A percentile compares a stretch with the other conserved stretches of the same genome.
phyloP scores from a whole-genome alignment of 1,284 basidiomycete genomes.

The Heterobasidion annosum region DNA sequence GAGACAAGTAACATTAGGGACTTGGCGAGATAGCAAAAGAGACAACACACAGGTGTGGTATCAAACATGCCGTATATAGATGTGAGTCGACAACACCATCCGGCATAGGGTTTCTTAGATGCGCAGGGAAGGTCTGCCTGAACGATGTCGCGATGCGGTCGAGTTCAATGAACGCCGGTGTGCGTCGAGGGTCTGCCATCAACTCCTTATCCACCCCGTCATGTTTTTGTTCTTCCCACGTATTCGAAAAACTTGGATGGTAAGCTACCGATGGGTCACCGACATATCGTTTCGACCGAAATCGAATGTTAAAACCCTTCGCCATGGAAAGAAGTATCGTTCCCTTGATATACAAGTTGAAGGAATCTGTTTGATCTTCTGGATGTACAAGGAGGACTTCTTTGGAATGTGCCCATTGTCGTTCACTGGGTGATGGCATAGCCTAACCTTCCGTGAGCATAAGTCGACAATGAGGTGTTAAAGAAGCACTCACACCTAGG shows the following conservation, averaged over 20 bases:
- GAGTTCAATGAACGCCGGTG: constrained; percentile 56
- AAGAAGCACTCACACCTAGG: constrained; percentile 37
- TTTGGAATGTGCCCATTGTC: constrained; percentile 61
- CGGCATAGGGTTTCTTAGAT: constrained; percentile 44
- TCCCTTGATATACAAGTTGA: constrained; percentile 68
- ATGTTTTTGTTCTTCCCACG: constrained; percentile 17
- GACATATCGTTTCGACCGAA: constrained; percentile 46
- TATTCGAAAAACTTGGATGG: constrained; percentile 16
- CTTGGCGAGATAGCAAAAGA: neutral
- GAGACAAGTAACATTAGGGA: constrained; percentile 1
- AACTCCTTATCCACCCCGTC: constrained; percentile 4
- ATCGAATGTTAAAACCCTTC: constrained; percentile 66
- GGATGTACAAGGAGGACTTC: constrained; percentile 43
- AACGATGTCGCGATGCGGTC: constrained; percentile 51
- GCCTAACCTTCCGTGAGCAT: neutral
- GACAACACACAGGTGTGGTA: constrained; percentile 53
- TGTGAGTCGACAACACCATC: constrained; percentile 55
- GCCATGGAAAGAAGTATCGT: constrained; percentile 58
- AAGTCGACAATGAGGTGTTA: constrained; percentile 3
- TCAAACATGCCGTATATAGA: constrained; percentile 53
- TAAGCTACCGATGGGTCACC: constrained; percentile 36
- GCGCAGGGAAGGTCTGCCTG: constrained; percentile 47
- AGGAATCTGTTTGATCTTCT: constrained; percentile 59
- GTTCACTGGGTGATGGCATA: constrained; percentile 18
- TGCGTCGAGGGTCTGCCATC: constrained; percentile 44